Evolutionary conservation across 805 yeast genomes (phyloP).

Genomic region (Scheffersomyces lignosus): DNA sequence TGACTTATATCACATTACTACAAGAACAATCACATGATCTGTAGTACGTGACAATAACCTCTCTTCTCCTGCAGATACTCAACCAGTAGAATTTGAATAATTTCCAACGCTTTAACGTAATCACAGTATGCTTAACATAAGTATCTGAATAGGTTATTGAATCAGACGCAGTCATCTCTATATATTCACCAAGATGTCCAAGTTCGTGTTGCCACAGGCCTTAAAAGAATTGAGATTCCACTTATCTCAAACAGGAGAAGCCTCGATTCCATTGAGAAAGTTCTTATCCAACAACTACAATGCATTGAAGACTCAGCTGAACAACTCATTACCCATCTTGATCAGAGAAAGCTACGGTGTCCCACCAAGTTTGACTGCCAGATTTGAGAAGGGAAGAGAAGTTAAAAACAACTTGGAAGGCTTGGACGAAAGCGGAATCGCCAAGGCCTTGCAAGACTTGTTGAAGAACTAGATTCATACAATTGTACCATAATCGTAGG

Average conservation of each 20-base stretch:
- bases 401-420: slow-evolving; percentile 50
- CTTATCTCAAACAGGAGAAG: slow-evolving; percentile 75
- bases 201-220: slow-evolving; percentile 49
- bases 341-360: slow-evolving; percentile 76
- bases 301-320: slow-evolving; percentile 51
- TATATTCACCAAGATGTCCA: slow-evolving; percentile 33
- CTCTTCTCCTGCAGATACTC: not conserved
- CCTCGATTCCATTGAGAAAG: slow-evolving; percentile 63
- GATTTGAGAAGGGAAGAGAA: slow-evolving; percentile 61
- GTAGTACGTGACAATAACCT: no score
- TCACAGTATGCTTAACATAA: no score
- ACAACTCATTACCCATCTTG: slow-evolving; percentile 70
- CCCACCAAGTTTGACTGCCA: slow-evolving; percentile 71
- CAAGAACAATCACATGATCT: no score
- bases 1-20: no score
- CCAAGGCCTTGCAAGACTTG: slow-evolving; percentile 36
- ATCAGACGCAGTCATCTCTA: no score
- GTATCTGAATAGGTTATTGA: no score
- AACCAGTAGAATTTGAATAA: slow-evolving; percentile 12
- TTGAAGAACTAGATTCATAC: slow-evolving; percentile 23
- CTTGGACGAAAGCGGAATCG: slow-evolving; percentile 47
- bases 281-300: slow-evolving; percentile 67
- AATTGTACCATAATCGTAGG: no score
- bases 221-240: slow-evolving; percentile 81
- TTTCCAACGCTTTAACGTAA: not conserved